Conservation (phyloP, 2,329 filamentous ascomycete genomes). For the Colletotrichum shisoi region DNA sequence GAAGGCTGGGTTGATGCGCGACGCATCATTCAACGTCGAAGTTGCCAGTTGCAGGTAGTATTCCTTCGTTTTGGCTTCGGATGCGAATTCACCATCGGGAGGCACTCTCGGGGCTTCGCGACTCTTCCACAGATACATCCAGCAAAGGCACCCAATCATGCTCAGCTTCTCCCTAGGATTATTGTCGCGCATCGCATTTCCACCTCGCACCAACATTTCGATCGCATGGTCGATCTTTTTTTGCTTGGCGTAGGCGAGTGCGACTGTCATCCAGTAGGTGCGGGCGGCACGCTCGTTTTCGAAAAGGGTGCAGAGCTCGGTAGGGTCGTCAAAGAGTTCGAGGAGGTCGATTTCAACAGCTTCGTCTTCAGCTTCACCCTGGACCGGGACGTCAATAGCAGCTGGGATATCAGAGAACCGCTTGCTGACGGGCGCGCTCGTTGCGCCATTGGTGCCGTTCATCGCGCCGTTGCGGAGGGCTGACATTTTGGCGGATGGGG, state of each 20-base stretch:
- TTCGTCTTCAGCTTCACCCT: conserved; percentile 71
- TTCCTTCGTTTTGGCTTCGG: conserved; percentile 89
- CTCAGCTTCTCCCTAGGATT: conserved; percentile 84
- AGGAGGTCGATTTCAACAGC: conserved; percentile 92
- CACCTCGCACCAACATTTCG: conserved; percentile 76
- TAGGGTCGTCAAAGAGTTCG: conserved; percentile 90
- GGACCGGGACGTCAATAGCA: conserved; percentile 72
- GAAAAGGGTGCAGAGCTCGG: conserved; percentile 91
- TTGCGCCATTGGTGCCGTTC: conserved; percentile 55
- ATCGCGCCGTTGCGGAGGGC: conserved; percentile 54
- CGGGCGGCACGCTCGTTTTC: conserved; percentile 93
- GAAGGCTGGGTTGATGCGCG: conserved; percentile 89
- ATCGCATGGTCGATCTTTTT: conserved; percentile 87
- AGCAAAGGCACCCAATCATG: conserved; percentile 84
- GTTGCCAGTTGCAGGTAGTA: conserved; percentile 92
- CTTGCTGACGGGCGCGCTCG: conserved; percentile 55
- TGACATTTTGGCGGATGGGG: conserved; percentile 50
- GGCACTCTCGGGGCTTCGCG: conserved; percentile 74
- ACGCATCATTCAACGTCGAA: conserved; percentile 91
- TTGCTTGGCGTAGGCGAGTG: conserved; percentile 95
- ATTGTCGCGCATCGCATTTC: conserved; percentile 73
- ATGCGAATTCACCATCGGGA: conserved; percentile 68
- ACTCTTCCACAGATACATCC: conserved; percentile 90
- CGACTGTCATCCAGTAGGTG: conserved; percentile 97
- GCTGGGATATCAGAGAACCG: conserved; percentile 72